Conservation (phyloP, 2,329 filamentous ascomycete species). For the Paecilomyces fulvus region DNA sequence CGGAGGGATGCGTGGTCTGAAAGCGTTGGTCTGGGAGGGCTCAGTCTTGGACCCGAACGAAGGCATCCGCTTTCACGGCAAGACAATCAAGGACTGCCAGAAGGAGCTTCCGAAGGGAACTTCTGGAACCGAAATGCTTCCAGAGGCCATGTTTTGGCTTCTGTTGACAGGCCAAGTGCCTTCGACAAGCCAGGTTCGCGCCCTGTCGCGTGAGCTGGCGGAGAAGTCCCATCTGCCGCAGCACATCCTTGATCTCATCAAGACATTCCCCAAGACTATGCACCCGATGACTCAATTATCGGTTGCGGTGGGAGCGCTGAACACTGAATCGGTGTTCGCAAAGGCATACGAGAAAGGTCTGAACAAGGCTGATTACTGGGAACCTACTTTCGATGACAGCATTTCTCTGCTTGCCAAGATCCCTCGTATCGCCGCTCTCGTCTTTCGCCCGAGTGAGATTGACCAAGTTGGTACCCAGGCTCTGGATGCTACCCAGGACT, state of each 20-base stretch:
- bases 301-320: constrained; percentile 89
- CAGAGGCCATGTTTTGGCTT: constrained; percentile 99
- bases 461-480: constrained; percentile 65
- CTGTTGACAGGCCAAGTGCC: constrained; percentile 89
- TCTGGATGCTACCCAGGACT: constrained; percentile 80
- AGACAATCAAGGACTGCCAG: constrained; percentile 97
- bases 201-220: constrained; percentile 76
- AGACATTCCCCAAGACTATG: constrained; percentile 78
- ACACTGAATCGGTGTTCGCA: constrained; percentile 88
- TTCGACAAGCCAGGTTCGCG: constrained; percentile 69
- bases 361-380: constrained; percentile 97
- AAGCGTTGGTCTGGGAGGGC: constrained; percentile 98
- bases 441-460: constrained; percentile 80
- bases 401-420: constrained; percentile 93
- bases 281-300: constrained; percentile 99
- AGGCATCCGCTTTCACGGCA: constrained; percentile 95
- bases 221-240: constrained; percentile 74
- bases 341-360: constrained; percentile 85
- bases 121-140: constrained; percentile 87
- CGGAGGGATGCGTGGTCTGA: constrained; percentile 94
- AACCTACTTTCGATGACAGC: constrained; percentile 91
- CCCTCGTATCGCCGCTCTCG: constrained; percentile 91
- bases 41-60: constrained; percentile 94
- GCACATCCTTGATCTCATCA: constrained; percentile 80
- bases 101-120: constrained; percentile 85